Evolutionary conservation across 495 filamentous ascomycete species (phyloP).

Genomic region (Astrothelium subdiscretum): DNA sequence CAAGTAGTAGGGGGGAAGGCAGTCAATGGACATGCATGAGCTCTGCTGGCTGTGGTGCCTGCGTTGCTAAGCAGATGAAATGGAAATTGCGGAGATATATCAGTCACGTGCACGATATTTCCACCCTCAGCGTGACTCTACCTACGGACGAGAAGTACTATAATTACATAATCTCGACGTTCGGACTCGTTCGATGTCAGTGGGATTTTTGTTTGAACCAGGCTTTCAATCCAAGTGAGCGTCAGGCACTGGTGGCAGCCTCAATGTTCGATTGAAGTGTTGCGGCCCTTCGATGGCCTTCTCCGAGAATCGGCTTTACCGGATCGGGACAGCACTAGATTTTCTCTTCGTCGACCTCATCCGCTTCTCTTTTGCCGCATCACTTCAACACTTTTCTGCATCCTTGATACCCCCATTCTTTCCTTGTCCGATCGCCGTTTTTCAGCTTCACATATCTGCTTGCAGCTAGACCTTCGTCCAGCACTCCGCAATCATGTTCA

Average conservation of each 20-base stretch:
- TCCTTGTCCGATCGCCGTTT: not conserved
- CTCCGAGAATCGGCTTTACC: not conserved
- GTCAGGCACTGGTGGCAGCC: not conserved
- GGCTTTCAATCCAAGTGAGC: not conserved
- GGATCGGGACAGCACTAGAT: not conserved
- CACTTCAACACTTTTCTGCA: not conserved
- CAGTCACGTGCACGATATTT: not conserved
- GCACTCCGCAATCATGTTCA: conserved; percentile 43
- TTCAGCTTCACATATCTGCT: conserved; percentile 16
- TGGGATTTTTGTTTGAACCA: not conserved
- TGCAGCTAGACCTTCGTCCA: conserved; percentile 8
- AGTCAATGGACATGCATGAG: no score
- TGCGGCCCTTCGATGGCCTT: not conserved
- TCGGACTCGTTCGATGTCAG: no score
- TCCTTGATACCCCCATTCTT: conserved; percentile 3
- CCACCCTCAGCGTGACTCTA: no score
- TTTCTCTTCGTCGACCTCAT: conserved; percentile 2
- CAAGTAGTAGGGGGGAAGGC: no score
- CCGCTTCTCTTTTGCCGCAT: not conserved
- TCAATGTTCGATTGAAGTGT: not conserved
- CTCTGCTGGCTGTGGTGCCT: no score
- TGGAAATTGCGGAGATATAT: not conserved
- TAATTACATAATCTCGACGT: no score
- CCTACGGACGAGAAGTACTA: no score
- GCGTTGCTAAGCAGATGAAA: no score